Evolutionary conservation across 306 rosid genomes (phyloP), one percentile per base, ranked within the genome.

Genomic region (Abrus pulchellus): DNA sequence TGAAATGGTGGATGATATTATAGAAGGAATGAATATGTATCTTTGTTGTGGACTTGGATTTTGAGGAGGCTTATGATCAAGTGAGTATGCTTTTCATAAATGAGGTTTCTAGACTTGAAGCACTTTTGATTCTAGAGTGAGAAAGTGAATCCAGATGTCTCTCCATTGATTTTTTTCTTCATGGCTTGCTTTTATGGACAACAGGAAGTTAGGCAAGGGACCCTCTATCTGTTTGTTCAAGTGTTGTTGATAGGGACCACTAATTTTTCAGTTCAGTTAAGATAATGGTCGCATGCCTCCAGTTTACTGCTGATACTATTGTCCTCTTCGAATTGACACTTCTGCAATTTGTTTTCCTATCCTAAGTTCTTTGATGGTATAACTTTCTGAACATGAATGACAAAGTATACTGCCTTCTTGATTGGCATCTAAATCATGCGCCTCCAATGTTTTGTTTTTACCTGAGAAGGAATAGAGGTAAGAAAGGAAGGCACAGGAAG

Each of bases 1-100:
- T 74, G 54, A 41, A 54, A 48, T 72, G 50, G 28, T 55, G 77
- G 7, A 72, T 72, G 65, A 54, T 72, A 52, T 20, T 53, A 11
- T 11, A 54, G 11, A 72, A 53, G 65, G 38, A 72, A 40, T 54
- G 33, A 38, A 54, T 8, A 54, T 54, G 65, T 38, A 54, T 38
- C 36, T 5, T 36, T 5, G 32, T 47, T 41, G 54, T 54, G 52
- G 54, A 36, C 38, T 73, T 71, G 40, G 55, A 74, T 12, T 57
- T 27, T 41, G 41, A 55, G 55, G 30, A 27, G 6, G 30, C 30
- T 5, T 55, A 28, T 55, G 54, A 38, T 73, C 30, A 9, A 20
- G 43, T 11, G 33, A 55, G 67, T 74, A 34, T 30, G 54, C 55
- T 41, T 72, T 67, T 73, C n/a, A 1, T 27, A 41, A 30, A 40